Conservation (phyloP, 306 rosid genomes). For the Corylus americana region DNA sequence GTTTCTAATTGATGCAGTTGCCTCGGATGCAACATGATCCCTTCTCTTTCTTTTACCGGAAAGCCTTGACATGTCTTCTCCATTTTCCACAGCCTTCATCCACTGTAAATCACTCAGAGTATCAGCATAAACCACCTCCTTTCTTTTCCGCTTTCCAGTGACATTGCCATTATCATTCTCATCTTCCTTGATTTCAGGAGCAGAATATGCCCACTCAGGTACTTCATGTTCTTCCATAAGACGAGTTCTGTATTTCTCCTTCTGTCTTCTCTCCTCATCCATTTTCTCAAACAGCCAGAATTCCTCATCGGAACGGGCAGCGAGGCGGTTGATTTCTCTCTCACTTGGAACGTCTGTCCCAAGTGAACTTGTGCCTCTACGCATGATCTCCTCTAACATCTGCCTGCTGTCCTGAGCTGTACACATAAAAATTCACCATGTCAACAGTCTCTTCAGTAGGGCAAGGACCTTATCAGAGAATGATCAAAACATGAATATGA, state of each 20-base stretch:
- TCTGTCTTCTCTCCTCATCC: constrained; percentile 96
- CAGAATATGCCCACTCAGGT: constrained; percentile 95
- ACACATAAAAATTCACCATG: constrained; percentile 25
- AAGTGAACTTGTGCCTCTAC: constrained; percentile 91
- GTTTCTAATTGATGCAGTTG: constrained; percentile 43
- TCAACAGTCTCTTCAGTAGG: constrained; percentile 4
- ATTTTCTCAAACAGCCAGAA: constrained; percentile 96
- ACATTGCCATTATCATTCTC: constrained; percentile 34
- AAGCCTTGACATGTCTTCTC: constrained; percentile 64
- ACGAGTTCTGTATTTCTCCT: constrained; percentile 91
- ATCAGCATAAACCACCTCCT: constrained; percentile 86
- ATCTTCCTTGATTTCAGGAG: constrained; percentile 51
- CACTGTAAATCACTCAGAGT: constrained; percentile 83
- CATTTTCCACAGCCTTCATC: constrained; percentile 96
- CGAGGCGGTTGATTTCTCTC: constrained; percentile 99
- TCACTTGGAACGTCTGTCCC: constrained; percentile 98
- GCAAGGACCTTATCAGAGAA: background rate
- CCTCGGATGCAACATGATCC: constrained; percentile 50
- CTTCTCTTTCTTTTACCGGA: constrained; percentile 56
- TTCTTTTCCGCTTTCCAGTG: constrained; percentile 82
- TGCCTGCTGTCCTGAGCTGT: constrained; percentile 99
- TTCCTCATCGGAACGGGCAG: constrained; percentile 93
- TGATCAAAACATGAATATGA: background rate
- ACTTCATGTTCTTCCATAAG: constrained; percentile 97
- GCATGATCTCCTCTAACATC: constrained; percentile 98